Base-by-base conservation (phyloP, 768 basidiomycete species). In the Podaxis sp. region DNA sequence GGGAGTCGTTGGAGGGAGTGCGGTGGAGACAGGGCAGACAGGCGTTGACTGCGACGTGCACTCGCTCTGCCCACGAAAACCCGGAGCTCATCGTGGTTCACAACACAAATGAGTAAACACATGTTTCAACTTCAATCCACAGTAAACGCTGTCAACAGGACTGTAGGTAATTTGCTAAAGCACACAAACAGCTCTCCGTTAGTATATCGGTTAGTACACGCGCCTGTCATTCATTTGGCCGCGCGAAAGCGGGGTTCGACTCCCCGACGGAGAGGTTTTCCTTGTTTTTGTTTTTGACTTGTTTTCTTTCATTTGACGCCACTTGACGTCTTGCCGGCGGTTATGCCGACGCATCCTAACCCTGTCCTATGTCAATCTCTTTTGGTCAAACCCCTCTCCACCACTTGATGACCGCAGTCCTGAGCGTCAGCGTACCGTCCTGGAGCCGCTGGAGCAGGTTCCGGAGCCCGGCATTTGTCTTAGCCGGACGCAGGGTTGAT, bases 51-150 rank as follows among this genome's bases (percentile, higher is more conserved):
- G 83, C 85, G 39, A 87, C 85, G 46, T 82, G 81, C 59, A 88
- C 55, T 49, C 75, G 81, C 68, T 90, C 89, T 9, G 82, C 78
- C 83, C 86, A 90, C 19, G 89, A 89, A 64, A 79, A 79, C 8
- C 69, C 62, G 40, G 68, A 62, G n/a, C 72, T 70, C 77, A 78
- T 78, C 38, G 64, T 65, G 26, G 63, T 62, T 39, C 19, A 26
- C 26, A 24, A 24, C 49, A 39, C 6, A 53, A 40, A 33, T 12
- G 6, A 2, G n/a, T 12, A 46, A 55, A 36, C 61, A 62, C 30
- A 54, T 62, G 61, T 40, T 46, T 53, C 40, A 6, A 33, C n/a
- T 7, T 42, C 11, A 28, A 28, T 2, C 9, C 13, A 44, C 49
- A 13, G 19, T 48, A 17, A n/a, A 44, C 15, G 3, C 42, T 44